These are phyloP conservation scores for Cornus florida DNA, from an alignment of 148 eudicot genomes.

Conservation along the genomic window DNA sequence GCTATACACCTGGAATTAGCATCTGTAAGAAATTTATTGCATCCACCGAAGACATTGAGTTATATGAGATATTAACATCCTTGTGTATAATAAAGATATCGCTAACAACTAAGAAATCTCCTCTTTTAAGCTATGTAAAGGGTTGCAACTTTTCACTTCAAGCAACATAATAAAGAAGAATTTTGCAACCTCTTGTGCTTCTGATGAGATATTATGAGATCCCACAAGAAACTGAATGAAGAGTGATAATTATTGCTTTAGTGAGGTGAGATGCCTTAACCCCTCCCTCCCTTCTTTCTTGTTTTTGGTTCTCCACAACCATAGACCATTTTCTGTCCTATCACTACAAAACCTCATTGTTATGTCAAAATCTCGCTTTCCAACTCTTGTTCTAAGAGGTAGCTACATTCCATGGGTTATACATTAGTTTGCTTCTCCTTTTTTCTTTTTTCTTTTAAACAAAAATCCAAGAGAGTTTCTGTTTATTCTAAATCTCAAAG, in stretches of 20 bases:
- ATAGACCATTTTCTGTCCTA: background rate
- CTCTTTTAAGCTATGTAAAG: no score
- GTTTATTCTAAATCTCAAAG: background rate
- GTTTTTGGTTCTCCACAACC: background rate
- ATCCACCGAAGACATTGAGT: no score
- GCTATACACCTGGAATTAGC: no score
- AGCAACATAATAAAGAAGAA: background rate
- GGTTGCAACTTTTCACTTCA: background rate
- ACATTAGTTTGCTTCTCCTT: background rate
- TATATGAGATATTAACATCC: no score
- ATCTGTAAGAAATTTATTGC: no score
- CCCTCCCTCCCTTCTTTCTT: background rate
- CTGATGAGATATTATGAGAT: background rate
- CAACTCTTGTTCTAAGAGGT: background rate
- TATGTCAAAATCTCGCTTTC: background rate
- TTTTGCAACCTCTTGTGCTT: background rate
- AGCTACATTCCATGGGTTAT: background rate
- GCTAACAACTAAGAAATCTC: no score
- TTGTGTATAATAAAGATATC: no score
- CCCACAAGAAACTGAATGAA: background rate
- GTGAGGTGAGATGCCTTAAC: background rate
- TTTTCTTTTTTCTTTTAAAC: background rate
- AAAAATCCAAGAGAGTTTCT: background rate
- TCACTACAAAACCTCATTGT: background rate
- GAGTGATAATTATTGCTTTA: background rate